Evolutionary conservation across 177 flowering plant genomes (phyloP).

Genomic region (Telopea speciosissima): DNA sequence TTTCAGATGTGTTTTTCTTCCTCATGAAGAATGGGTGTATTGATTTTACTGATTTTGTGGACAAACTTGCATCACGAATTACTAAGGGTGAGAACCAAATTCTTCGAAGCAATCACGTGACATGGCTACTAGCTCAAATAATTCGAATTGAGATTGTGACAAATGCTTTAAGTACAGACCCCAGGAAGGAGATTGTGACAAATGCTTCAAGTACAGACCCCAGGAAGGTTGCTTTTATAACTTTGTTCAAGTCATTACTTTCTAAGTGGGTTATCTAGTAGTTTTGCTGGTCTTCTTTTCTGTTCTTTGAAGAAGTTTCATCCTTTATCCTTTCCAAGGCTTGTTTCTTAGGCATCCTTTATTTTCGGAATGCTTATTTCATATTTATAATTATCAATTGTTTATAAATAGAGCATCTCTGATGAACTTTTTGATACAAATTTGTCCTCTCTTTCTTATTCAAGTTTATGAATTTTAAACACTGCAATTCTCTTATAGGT

Average conservation of each 20-base stretch:
- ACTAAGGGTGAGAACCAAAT: conserved; percentile 56
- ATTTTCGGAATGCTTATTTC: background rate
- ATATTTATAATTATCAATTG: background rate
- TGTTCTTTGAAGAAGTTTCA: background rate
- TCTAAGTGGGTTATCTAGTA: background rate
- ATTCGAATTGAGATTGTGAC: conserved; percentile 87
- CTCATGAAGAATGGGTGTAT: conserved; percentile 91
- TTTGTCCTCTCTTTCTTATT: background rate
- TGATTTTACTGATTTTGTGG: conserved; percentile 96
- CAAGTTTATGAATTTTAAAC: background rate
- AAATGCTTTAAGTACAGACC: conserved; percentile 74
- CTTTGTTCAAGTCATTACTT: background rate
- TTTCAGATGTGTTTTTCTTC: conserved; percentile 78
- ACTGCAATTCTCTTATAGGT: conserved; percentile 40
- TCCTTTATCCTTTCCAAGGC: background rate
- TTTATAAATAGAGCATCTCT: background rate
- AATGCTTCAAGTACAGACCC: conserved; percentile 75
- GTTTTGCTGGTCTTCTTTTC: background rate
- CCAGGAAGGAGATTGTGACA: conserved; percentile 86
- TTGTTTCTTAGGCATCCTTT: background rate
- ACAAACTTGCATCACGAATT: conserved; percentile 70
- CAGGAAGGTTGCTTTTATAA: conserved; percentile 59
- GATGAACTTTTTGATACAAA: background rate
- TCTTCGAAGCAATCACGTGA: conserved; percentile 88
- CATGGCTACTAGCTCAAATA: conserved; percentile 92